A percentile compares a stretch with the other conserved stretches of the same genome.
phyloP scores from a whole-genome alignment of 805 yeast genomes.

The Kurtzmaniella cleridarum region DNA sequence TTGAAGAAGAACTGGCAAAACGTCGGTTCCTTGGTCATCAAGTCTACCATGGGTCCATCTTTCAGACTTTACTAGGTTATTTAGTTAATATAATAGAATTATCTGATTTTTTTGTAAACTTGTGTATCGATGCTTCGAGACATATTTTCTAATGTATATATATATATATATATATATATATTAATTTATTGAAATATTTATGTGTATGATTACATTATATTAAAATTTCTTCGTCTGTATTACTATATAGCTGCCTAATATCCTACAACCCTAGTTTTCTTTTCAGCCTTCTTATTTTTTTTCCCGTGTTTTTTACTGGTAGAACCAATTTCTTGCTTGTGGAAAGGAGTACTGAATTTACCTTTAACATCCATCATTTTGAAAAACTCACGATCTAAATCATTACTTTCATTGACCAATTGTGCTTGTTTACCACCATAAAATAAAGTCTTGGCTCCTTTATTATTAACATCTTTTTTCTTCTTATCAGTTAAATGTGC shows the following conservation, averaged over 20 bases:
- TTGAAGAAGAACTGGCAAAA: slow-evolving; percentile 99
- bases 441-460: slow-evolving; percentile 44
- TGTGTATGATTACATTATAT: no score
- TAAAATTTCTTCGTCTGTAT: not conserved
- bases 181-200: no score
- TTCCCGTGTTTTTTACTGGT: slow-evolving; percentile 61
- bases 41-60: slow-evolving; percentile 99
- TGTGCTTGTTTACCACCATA: slow-evolving; percentile 86
- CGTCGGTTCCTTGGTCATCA: slow-evolving; percentile 98
- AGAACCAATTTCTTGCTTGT: slow-evolving; percentile 34
- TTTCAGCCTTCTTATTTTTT: slow-evolving; percentile 65
- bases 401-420: slow-evolving; percentile 70
- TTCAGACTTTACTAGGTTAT: slow-evolving; percentile 93
- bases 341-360: slow-evolving; percentile 67
- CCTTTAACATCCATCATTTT: slow-evolving; percentile 61
- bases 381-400: slow-evolving; percentile 83
- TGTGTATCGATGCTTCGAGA: not conserved
- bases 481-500: slow-evolving; percentile 12
- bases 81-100: not conserved
- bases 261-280: slow-evolving; percentile 32
- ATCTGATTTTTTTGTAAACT: slow-evolving; percentile 4
- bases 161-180: not conserved
- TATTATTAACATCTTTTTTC: slow-evolving; percentile 9
- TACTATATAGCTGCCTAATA: slow-evolving; percentile 9
- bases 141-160: no score